Evolutionary conservation across 2,329 filamentous ascomycete species (phyloP), one percentile per base, ranked within the genome.

Genomic region (Hypocreales sp.): DNA sequence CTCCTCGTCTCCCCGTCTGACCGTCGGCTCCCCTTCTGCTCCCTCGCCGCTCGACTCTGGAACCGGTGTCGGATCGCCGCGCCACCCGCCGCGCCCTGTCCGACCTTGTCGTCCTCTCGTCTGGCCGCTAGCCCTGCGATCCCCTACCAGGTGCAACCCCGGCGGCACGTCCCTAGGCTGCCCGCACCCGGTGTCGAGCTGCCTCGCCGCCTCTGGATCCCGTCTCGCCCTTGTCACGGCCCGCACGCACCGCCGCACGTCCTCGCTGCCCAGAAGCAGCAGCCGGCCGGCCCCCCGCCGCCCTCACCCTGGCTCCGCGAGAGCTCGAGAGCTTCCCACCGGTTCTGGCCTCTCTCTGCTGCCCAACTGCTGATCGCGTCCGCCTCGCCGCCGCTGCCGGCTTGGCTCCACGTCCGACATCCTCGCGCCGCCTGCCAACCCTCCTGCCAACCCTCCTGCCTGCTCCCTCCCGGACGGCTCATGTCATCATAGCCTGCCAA

Each of bases 341-440:
- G 20, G 19, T 23, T 23, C 13, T 23, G 22, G 22, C 13, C 22
- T 13, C 20, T 24, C 16, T 27, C 25, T 29, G 35, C 31, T 35
- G 31, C 37, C 38, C 37, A 39, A 35, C 37, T 31, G 32, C 28
- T 31, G 29, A 30, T 32, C 27, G 27, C 20, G n/a, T 22, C 22
- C 25, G 29, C 27, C 29, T 35, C 25, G 27, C 29, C 22, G 24
- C 27, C 22, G 17, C 20, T 27, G 26, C 24, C 26, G 25, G 22
- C 32, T 35, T 31, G 29, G 29, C 29, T 24, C 14, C 29, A 35
- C 31, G 15, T 21, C 29, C 22, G 6, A n/a, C n/a, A n/a, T n/a
- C n/a, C n/a, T n/a, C n/a, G n/a, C n/a, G n/a, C n/a, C n/a, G n/a
- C n/a, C n/a, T n/a, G n/a, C n/a, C n/a, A n/a, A n/a, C n/a, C n/a